Percentiles rank a stretch among this genome's conserved stretches.
Conservation (phyloP, 2,329 filamentous ascomycete species). For the Hysterium pulicare region DNA sequence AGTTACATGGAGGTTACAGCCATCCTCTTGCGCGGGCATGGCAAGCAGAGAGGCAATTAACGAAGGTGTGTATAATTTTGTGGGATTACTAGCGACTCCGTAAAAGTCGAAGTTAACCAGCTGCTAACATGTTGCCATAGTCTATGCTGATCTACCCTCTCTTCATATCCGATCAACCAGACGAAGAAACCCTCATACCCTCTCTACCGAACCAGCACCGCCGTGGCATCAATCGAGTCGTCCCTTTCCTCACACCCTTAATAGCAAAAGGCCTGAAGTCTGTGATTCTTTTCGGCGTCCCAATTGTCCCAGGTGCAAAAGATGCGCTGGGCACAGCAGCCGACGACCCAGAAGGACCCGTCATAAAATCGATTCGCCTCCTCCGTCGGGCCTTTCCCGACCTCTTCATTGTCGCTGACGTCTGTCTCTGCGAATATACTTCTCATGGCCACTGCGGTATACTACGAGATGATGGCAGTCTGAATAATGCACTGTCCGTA, state of each 20-base stretch:
- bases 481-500: slow-evolving; percentile 91
- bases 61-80: slow-evolving; percentile 38
- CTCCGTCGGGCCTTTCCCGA: slow-evolving; percentile 82
- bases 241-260: slow-evolving; percentile 81
- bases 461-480: slow-evolving; percentile 81
- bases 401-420: slow-evolving; percentile 87
- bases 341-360: slow-evolving; percentile 88
- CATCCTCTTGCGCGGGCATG: slow-evolving; percentile 50
- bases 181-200: slow-evolving; percentile 86
- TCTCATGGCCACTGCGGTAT: slow-evolving; percentile 98
- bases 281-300: slow-evolving; percentile 94
- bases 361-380: slow-evolving; percentile 81
- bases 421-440: slow-evolving; percentile 98
- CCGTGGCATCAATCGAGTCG: slow-evolving; percentile 79
- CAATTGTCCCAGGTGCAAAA: slow-evolving; percentile 74
- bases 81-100: background rate
- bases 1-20: slow-evolving; percentile 52
- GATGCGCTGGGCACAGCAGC: slow-evolving; percentile 88
- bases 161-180: slow-evolving; percentile 90
- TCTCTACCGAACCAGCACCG: slow-evolving; percentile 89
- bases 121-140: slow-evolving; percentile 43
- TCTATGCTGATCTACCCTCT: slow-evolving; percentile 98
- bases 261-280: slow-evolving; percentile 86
- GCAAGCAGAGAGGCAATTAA: slow-evolving; percentile 53
- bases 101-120: background rate